Conservation (phyloP, 2,329 filamentous ascomycete genomes). For the Colletotrichum coccodes region DNA sequence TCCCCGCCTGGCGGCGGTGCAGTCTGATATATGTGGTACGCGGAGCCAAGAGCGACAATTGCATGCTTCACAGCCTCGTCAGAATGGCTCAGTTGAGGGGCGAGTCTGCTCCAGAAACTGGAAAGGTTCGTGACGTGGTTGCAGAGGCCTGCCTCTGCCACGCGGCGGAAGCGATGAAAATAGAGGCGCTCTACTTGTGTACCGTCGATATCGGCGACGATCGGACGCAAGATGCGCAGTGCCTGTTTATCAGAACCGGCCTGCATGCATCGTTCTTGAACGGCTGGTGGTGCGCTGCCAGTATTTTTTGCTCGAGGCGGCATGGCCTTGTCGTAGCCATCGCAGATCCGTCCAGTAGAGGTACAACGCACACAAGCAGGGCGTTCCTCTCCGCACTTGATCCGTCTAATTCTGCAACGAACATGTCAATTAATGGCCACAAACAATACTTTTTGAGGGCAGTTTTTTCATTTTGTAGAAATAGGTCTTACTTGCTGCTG, state of each 20-base stretch:
- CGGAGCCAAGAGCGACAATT: conserved; percentile 45
- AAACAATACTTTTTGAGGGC: too few species aligned
- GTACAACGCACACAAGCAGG: conserved; percentile 46
- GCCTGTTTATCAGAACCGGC: neutral
- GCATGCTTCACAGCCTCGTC: conserved; percentile 45
- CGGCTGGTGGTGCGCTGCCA: neutral
- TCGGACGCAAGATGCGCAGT: conserved; percentile 38
- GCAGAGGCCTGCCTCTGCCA: conserved; percentile 41
- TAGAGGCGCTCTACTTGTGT: conserved; percentile 45
- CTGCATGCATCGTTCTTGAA: conserved; percentile 1
- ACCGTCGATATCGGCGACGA: conserved; percentile 48
- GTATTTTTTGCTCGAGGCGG: neutral
- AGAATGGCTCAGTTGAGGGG: conserved; percentile 42
- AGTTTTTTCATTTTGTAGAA: neutral
- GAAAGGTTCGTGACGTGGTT: conserved; percentile 41
- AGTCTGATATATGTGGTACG: conserved; percentile 40
- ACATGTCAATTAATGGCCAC: neutral
- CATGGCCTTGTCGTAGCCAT: conserved; percentile 44
- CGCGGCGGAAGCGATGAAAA: conserved; percentile 46
- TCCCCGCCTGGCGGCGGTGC: conserved; percentile 20
- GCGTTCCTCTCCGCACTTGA: conserved; percentile 48
- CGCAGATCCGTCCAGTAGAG: conserved; percentile 46
- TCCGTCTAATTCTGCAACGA: conserved; percentile 43
- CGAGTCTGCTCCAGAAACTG: conserved; percentile 43
- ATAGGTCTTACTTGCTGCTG: conserved; percentile 41